phyloP scores from a whole-genome alignment of 129 eudicot genomes.

The Ambrosia trifida region DNA sequence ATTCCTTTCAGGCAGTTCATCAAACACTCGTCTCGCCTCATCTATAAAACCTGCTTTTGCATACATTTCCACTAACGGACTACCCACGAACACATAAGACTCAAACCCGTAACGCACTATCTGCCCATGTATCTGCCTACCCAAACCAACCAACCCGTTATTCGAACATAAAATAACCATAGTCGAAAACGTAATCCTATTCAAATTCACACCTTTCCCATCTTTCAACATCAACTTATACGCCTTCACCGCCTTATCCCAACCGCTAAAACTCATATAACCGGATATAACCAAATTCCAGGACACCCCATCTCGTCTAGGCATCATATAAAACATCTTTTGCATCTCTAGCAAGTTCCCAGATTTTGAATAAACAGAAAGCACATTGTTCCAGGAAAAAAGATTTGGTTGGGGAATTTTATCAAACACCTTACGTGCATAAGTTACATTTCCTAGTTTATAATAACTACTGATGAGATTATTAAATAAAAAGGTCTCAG shows the following conservation, averaged over 20 bases:
- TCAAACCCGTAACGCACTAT: slow-evolving; percentile 64
- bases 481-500: slow-evolving; percentile 66
- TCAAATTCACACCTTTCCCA: slow-evolving; percentile 51
- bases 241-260: slow-evolving; percentile 47
- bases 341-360: slow-evolving; percentile 57
- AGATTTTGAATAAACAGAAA: slow-evolving; percentile 66
- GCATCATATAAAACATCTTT: slow-evolving; percentile 51
- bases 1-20: slow-evolving; percentile 70
- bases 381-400: slow-evolving; percentile 84
- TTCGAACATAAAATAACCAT: slow-evolving; percentile 60
- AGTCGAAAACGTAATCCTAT: slow-evolving; percentile 75
- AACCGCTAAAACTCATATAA: slow-evolving; percentile 42
- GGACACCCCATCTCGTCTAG: slow-evolving; percentile 70
- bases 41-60: slow-evolving; percentile 55
- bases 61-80: slow-evolving; percentile 87
- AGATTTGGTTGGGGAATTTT: slow-evolving; percentile 66
- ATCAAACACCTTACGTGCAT: slow-evolving; percentile 90
- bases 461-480: slow-evolving; percentile 53
- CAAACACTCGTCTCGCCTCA: slow-evolving; percentile 63
- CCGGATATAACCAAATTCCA: slow-evolving; percentile 88
- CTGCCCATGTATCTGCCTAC: slow-evolving; percentile 77
- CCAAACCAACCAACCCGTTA: slow-evolving; percentile 51
- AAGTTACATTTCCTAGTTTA: slow-evolving; percentile 45
- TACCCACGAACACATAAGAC: slow-evolving; percentile 78
- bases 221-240: slow-evolving; percentile 68